Base-by-base conservation (phyloP, 2,329 filamentous ascomycete genomes). In the Diaporthe citri region DNA sequence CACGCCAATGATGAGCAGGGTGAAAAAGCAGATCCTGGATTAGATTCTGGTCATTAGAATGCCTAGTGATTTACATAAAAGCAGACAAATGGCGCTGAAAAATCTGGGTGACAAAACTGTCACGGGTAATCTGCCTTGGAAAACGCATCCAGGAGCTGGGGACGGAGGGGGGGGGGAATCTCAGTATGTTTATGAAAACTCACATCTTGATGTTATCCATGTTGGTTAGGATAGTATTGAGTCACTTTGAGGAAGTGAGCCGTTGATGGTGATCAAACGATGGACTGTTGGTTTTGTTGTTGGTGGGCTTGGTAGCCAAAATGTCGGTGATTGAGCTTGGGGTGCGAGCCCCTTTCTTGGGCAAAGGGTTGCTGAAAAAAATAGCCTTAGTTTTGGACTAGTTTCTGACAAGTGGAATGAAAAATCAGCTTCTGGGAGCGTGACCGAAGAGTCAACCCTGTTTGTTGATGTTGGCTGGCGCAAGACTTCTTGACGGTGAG, bases 161-260 rank as follows among this genome's bases (percentile, higher is more conserved):
- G 3, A 46, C 34, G 28, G 22, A 3, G 17, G 28, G 4, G 55
- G 34, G 36, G 17, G 17, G 22, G 10, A 4, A n/a, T n/a, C 22
- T 31, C 25, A 22, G 36, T 15, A 31, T 31, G 39, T 41, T 12
- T 20, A 20, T 17, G 22, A 6, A 15, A 22, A 56, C 73, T 15
- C 55, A 74, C 73, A 72, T 66, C 17, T 66, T 74, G 31, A 72
- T 28, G 12, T 17, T 31, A n/a, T 39, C 57, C 67, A 74, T 74
- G 6, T 31, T 31, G 48, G 6, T 3, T 25, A 25, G 17, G 41
- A 17, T n/a, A 41, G 17, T 9, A 34, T 46, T 7, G 7, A 15
- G 34, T 31, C 20, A 31, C 25, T 36, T 25, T 8, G 56, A 39
- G 20, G 25, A 39, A 43, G 17, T 12, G 22, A 36, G 2, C 17